phyloP scores from a whole-genome alignment of 805 yeast genomes.

The Millerozyma miso region DNA sequence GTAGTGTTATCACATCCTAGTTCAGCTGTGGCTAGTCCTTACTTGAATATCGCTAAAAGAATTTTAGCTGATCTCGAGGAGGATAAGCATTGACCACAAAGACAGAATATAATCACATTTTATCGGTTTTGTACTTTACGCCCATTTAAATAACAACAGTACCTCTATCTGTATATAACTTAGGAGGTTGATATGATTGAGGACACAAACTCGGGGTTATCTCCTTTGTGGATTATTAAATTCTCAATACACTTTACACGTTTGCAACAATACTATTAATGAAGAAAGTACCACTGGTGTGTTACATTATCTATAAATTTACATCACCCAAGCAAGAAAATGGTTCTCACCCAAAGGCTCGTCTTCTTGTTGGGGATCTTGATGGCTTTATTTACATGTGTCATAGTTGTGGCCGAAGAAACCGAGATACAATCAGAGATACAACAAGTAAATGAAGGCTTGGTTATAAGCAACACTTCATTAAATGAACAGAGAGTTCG shows the following conservation, averaged over 20 bases:
- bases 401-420: background rate
- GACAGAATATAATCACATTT: background rate
- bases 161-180: too few species aligned
- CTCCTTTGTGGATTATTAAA: background rate
- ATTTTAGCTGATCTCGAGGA: conserved; percentile 7
- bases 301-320: too few species aligned
- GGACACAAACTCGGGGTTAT: background rate
- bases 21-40: conserved; percentile 36
- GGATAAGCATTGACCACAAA: background rate
- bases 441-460: background rate
- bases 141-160: too few species aligned
- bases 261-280: background rate
- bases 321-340: background rate
- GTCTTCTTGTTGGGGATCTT: background rate
- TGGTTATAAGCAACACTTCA: background rate
- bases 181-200: too few species aligned
- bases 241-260: background rate
- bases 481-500: conserved; percentile 2
- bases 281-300: background rate
- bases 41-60: conserved; percentile 43
- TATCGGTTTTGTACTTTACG: background rate
- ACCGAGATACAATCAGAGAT: background rate
- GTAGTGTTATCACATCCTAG: conserved; percentile 44
- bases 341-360: background rate
- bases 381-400: background rate